Base-by-base conservation (phyloP, 176 grass and related monocot genomes). In the Carex cristatella region DNA sequence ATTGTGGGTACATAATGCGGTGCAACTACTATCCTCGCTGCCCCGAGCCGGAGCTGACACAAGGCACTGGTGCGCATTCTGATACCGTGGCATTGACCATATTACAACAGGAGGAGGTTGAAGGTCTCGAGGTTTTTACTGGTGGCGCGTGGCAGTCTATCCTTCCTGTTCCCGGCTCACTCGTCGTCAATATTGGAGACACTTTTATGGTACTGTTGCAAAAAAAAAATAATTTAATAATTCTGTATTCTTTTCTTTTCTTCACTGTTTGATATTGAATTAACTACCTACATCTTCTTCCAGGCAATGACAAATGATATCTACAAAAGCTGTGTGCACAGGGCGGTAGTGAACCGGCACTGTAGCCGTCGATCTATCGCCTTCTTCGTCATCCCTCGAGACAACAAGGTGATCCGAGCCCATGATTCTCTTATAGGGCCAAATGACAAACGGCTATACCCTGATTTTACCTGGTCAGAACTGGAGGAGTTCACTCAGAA, bases 21-120 rank as follows among this genome's bases (percentile, higher is more conserved):
- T 94, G 90, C 81, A 97, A 97, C 90, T 90, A 92, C 85, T 92
- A 97, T 85, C 94, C 94, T 5, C 70, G 53, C 27, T 97, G 94
- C 84, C 94, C 92, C 51, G 88, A 97, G 87, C 92, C 94, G 33
- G 94, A 97, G 33, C 65, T 90, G 85, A 82, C 90, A 65, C 87
- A 92, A 63, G 94, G 94, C 5, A 97, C 92, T 30, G 94, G 94
- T 4, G 92, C 89, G 15, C 94, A 97, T 86, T 89, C 92, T 85
- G 92, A 97, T 61, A 88, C 92, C 10, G 69, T 89, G 59, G 88
- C 94, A 53, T 69, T 97, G 27, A 97, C 94, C 15, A 76, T 97
- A 11, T 88, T 97, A 61, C 87, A 88, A 19, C 94, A 97, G 77
- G 94, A 92, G 64, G 74, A 35, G 0, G 87, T 92, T 7, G 87